Conservation (phyloP, 495 filamentous ascomycete species). For the Hypoxylon perforatum region DNA sequence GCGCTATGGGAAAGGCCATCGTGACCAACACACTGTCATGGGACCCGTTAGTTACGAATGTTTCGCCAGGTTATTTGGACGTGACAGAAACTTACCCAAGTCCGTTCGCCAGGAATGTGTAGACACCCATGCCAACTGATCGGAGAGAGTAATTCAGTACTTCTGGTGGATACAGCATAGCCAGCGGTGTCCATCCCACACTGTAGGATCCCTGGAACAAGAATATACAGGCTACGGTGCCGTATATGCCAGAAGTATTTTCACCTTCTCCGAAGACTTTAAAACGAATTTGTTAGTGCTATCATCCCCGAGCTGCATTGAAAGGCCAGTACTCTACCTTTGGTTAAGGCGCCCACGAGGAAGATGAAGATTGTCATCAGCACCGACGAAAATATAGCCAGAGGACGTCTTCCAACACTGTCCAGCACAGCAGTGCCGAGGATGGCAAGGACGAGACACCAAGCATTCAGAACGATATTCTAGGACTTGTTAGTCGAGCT, state of each 20-base stretch:
- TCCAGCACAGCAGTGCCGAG: neutral
- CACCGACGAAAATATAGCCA: constrained; percentile 8
- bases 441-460: neutral
- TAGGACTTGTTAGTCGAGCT: constrained; percentile 4
- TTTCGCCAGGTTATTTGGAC: neutral
- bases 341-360: constrained; percentile 6
- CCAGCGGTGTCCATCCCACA: constrained; percentile 55
- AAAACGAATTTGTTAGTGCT: neutral
- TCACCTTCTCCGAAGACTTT: constrained; percentile 2
- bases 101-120: constrained; percentile 44
- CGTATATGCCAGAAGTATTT: constrained; percentile 30
- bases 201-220: constrained; percentile 56
- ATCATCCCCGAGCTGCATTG: neutral
- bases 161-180: constrained; percentile 57
- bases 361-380: constrained; percentile 11
- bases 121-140: constrained; percentile 32
- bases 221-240: constrained; percentile 27
- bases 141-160: constrained; percentile 44
- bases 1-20: constrained; percentile 57
- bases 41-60: constrained; percentile 5
- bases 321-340: constrained; percentile 7
- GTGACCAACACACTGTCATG: constrained; percentile 47
- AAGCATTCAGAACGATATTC: constrained; percentile 13
- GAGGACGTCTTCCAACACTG: neutral
- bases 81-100: constrained; percentile 28